Conservation (phyloP, 345 rosid genomes). For the Corchorus capsularis region DNA sequence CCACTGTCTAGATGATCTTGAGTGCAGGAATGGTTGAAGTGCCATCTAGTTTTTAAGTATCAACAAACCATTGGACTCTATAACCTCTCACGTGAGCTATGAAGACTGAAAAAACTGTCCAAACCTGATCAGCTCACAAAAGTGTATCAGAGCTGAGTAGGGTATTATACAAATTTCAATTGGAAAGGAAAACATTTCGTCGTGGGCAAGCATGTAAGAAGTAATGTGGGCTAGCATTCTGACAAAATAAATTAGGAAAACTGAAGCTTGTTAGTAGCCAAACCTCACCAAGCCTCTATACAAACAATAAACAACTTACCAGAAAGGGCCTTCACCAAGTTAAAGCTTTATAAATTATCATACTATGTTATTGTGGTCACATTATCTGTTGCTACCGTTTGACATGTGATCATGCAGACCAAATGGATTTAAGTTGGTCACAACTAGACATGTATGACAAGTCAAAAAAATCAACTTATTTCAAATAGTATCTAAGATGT, state of each 20-base stretch:
- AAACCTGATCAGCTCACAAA: no score
- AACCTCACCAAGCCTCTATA: constrained; percentile 8
- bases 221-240: not conserved
- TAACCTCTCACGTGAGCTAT: not conserved
- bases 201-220: not conserved
- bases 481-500: not conserved
- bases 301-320: not conserved
- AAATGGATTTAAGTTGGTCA: no score
- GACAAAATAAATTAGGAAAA: no score
- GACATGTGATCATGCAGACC: not conserved
- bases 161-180: not conserved
- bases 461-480: no score
- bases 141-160: not conserved
- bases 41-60: not conserved
- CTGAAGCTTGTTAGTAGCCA: constrained; percentile 5
- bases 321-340: not conserved
- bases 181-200: not conserved
- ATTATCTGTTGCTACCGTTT: not conserved
- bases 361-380: not conserved
- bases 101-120: not conserved
- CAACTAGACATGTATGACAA: no score
- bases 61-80: not conserved
- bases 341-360: not conserved
- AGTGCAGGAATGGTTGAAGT: not conserved
- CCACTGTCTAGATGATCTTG: not conserved